These are phyloP conservation scores for Pseudopyrenochaeta lycopersici DNA, from an alignment of 2,329 filamentous ascomycete species.

Conservation along the genomic window DNA sequence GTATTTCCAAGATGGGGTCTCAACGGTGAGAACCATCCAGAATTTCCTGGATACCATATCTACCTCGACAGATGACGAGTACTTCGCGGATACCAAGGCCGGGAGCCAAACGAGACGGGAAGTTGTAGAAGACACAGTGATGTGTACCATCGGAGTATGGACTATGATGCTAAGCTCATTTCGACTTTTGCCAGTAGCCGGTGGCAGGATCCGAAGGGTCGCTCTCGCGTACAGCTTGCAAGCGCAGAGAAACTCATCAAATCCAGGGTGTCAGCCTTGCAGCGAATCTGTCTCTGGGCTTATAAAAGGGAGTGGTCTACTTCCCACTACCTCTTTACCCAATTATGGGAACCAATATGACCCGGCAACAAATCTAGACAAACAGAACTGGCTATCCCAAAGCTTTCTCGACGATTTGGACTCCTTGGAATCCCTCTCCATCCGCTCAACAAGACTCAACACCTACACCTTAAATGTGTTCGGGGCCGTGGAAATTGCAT, in stretches of 20 bases:
- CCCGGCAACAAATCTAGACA: neutral
- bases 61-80: no score
- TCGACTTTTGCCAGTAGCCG: neutral
- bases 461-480: constrained; percentile 22
- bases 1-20: no score
- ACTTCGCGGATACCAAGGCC: constrained; percentile 13
- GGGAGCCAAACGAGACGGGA: constrained; percentile 6
- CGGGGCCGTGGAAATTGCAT: constrained; percentile 25
- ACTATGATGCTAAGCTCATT: constrained; percentile 28
- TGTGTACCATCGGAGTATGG: constrained; percentile 30
- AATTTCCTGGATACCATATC: no score
- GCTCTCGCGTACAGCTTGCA: constrained; percentile 9
- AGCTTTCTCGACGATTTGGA: constrained; percentile 14
- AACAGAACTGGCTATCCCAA: no score
- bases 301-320: neutral
- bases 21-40: no score
- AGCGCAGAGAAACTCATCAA: neutral
- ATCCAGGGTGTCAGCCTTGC: neutral
- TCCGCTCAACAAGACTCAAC: constrained; percentile 25
- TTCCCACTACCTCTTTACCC: neutral
- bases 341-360: neutral
- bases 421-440: constrained; percentile 21
- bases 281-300: neutral
- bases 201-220: constrained; percentile 14
- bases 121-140: constrained; percentile 27